Evolutionary conservation across 1,284 basidiomycete genomes (phyloP).

Genomic region (Puccinia polysora): DNA sequence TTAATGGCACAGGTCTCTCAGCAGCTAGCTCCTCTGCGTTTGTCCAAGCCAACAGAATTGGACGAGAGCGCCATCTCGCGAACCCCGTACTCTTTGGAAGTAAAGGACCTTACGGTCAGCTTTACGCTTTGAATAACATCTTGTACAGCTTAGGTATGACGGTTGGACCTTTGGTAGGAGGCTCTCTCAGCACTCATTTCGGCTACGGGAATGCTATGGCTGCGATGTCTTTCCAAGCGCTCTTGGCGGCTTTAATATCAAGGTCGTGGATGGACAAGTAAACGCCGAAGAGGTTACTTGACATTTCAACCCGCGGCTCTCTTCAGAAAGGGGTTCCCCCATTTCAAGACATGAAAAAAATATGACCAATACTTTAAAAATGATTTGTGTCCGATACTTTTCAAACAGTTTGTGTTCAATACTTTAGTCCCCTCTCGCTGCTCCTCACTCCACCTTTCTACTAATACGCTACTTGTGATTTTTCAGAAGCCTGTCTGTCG

Average conservation of each 20-base stretch:
- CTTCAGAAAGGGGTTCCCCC: too few relatives aligned
- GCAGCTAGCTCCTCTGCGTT: conserved; percentile 27
- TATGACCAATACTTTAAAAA: too few relatives aligned
- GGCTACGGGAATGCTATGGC: conserved; percentile 32
- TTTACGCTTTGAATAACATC: conserved; percentile 41
- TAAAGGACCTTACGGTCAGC: conserved; percentile 41
- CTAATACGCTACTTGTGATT: too few relatives aligned
- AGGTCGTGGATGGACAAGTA: too few relatives aligned
- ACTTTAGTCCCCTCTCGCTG: too few relatives aligned
- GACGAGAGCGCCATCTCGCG: neutral
- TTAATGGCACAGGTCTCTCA: conserved; percentile 32
- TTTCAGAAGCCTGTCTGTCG: too few relatives aligned
- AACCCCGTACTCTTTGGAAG: conserved; percentile 24
- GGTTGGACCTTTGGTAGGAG: conserved; percentile 24
- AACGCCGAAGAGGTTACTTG: too few relatives aligned
- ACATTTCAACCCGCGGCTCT: too few relatives aligned
- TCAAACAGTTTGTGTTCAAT: too few relatives aligned
- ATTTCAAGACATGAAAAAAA: too few relatives aligned
- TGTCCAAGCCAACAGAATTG: conserved; percentile 28
- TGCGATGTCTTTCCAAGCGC: conserved; percentile 22
- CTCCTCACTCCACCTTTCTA: too few relatives aligned
- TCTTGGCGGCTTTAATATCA: conserved; percentile 12
- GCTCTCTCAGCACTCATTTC: conserved; percentile 4
- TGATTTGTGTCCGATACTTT: too few relatives aligned
- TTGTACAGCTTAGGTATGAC: conserved; percentile 41